Evolutionary conservation across 2,329 filamentous ascomycete species (phyloP).

Genomic region (Beauveria scarabaeidicola): DNA sequence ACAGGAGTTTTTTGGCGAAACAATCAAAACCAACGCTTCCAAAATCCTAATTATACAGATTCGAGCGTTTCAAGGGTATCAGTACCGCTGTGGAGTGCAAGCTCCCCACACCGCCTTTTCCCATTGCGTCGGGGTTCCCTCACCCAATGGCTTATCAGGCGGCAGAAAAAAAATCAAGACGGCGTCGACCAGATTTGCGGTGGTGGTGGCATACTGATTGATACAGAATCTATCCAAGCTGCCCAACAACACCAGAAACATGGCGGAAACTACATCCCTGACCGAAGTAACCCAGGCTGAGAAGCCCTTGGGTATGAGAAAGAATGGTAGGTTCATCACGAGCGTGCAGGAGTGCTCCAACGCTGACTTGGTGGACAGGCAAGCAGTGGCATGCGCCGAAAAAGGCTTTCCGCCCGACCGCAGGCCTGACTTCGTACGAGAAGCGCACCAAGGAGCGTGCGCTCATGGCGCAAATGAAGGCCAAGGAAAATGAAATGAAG

Average conservation of each 20-base stretch:
- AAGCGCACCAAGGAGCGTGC: constrained; percentile 65
- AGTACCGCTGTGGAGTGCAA: too few relatives aligned
- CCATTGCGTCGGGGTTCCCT: background rate
- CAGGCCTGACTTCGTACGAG: constrained; percentile 70
- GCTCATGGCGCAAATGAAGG: constrained; percentile 69
- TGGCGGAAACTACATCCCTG: background rate
- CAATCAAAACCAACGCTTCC: too few relatives aligned
- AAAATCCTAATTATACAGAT: background rate
- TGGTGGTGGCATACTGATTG: background rate
- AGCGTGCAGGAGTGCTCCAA: background rate
- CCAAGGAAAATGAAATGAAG: constrained; percentile 91
- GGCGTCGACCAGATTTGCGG: background rate
- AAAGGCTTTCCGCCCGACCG: constrained; percentile 73
- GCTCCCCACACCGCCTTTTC: constrained; percentile 1
- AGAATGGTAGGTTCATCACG: constrained; percentile 1
- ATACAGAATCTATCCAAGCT: background rate
- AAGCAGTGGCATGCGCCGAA: constrained; percentile 89
- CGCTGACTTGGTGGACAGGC: constrained; percentile 42
- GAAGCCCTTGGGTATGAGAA: constrained; percentile 11
- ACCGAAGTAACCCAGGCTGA: background rate
- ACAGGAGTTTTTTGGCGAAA: too few relatives aligned
- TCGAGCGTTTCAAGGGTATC: background rate
- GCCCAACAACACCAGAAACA: background rate
- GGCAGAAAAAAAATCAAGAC: background rate
- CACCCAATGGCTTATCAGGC: background rate